A percentile compares a stretch with the other conserved stretches of the same genome.
phyloP scores from a whole-genome alignment of 2,329 filamentous ascomycete species.

The Colletotrichum ledebouriae region DNA sequence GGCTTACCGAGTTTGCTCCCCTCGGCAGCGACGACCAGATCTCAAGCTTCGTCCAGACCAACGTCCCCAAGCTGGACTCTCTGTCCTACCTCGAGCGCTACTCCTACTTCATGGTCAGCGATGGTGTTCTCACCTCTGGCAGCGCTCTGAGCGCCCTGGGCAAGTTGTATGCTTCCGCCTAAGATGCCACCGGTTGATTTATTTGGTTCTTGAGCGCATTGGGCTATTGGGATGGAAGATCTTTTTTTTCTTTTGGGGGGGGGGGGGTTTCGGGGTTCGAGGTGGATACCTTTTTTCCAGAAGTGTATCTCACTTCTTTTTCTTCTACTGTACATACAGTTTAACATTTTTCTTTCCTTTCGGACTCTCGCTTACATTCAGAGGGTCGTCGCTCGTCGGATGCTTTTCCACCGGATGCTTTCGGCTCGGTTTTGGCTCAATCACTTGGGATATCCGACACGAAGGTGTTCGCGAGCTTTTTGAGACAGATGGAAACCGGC shows the following conservation, averaged over 20 bases:
- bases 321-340: slow-evolving; percentile 55
- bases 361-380: slow-evolving; percentile 40
- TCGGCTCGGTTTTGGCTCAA: slow-evolving; percentile 36
- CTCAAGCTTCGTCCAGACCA: slow-evolving; percentile 62
- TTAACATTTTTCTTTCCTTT: slow-evolving; percentile 39
- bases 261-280: slow-evolving; percentile 9
- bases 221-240: background rate
- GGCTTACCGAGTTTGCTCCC: slow-evolving; percentile 76
- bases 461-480: slow-evolving; percentile 40
- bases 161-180: slow-evolving; percentile 61
- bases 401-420: slow-evolving; percentile 39
- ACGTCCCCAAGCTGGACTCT: slow-evolving; percentile 63
- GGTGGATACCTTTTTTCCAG: background rate
- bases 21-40: slow-evolving; percentile 59
- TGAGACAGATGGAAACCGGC: slow-evolving; percentile 39
- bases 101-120: slow-evolving; percentile 68
- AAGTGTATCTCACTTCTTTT: slow-evolving; percentile 41
- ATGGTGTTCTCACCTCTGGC: slow-evolving; percentile 57
- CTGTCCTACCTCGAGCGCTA: slow-evolving; percentile 67
- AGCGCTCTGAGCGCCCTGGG: slow-evolving; percentile 61
- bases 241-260: background rate
- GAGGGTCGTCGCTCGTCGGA: slow-evolving; percentile 43
- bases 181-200: slow-evolving; percentile 4
- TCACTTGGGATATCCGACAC: slow-evolving; percentile 35
- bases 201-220: slow-evolving; percentile 22